Evolutionary conservation across 2,329 filamentous ascomycete species (phyloP).

Genomic region (Colletotrichum spaethianum): DNA sequence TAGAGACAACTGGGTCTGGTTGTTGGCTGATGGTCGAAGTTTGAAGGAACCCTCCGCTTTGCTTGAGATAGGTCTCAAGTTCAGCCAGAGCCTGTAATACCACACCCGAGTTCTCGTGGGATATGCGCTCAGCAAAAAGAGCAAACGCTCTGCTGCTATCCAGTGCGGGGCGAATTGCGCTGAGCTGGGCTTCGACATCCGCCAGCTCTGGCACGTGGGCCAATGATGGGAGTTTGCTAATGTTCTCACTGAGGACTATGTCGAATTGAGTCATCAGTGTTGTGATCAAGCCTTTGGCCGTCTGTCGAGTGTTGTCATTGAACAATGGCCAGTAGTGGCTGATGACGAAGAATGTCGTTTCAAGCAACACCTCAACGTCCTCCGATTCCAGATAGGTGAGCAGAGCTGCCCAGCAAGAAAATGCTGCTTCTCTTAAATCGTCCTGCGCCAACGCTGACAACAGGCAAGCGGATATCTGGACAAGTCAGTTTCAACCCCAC

Average conservation of each 20-base stretch:
- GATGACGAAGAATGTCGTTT: slow-evolving; percentile 91
- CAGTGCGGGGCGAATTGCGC: slow-evolving; percentile 72
- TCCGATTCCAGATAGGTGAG: slow-evolving; percentile 81
- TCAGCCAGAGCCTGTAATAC: slow-evolving; percentile 86
- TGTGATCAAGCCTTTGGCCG: slow-evolving; percentile 74
- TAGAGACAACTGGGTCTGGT: slow-evolving; percentile 80
- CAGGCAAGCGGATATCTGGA: slow-evolving; percentile 89
- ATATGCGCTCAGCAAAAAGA: slow-evolving; percentile 80
- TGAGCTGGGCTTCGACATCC: slow-evolving; percentile 77
- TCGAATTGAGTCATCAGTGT: slow-evolving; percentile 76
- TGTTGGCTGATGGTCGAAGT: slow-evolving; percentile 86
- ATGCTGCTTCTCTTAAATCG: slow-evolving; percentile 82
- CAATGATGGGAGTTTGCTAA: slow-evolving; percentile 85
- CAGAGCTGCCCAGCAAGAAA: slow-evolving; percentile 87
- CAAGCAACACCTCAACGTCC: slow-evolving; percentile 84
- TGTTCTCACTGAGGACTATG: slow-evolving; percentile 73
- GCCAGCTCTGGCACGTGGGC: slow-evolving; percentile 77
- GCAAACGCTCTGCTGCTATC: slow-evolving; percentile 62
- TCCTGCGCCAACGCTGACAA: slow-evolving; percentile 84
- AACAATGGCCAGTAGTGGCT: slow-evolving; percentile 84
- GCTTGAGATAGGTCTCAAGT: slow-evolving; percentile 79
- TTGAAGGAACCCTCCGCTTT: slow-evolving; percentile 84
- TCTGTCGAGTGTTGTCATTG: slow-evolving; percentile 69
- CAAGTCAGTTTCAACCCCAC: slow-evolving; percentile 43
- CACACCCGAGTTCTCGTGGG: slow-evolving; percentile 88